phyloP scores from a whole-genome alignment of 1,139 yeast species.

The Protomyces gravidus region DNA sequence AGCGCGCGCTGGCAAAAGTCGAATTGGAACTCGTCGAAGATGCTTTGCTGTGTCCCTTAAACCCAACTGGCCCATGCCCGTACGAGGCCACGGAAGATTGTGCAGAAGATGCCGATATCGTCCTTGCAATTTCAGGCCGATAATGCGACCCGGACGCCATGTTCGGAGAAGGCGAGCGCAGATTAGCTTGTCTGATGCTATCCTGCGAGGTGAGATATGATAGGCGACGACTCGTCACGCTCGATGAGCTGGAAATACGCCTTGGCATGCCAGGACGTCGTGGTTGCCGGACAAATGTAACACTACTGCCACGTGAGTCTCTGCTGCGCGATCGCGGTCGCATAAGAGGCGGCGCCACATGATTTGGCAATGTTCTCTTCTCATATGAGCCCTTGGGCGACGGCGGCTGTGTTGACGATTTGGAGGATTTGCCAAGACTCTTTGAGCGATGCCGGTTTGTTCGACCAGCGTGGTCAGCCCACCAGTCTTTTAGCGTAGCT shows the following conservation, averaged over 20 bases:
- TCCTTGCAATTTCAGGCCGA: not conserved
- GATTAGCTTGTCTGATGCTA: not conserved
- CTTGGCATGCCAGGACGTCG: not conserved
- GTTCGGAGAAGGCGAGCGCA: not conserved
- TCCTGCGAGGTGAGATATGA: not conserved
- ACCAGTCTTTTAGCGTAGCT: slow-evolving; percentile 17
- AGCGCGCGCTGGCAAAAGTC: slow-evolving; percentile 10
- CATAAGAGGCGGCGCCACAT: not conserved
- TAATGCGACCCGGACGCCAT: not conserved
- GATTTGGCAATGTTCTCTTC: not conserved
- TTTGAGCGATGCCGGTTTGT: not conserved
- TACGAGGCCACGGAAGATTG: slow-evolving; percentile 22
- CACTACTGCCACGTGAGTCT: not conserved
- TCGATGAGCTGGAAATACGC: not conserved
- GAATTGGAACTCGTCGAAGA: slow-evolving; percentile 26
- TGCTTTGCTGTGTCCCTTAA: slow-evolving; percentile 19
- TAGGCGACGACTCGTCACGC: not conserved
- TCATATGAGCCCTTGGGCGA: not conserved
- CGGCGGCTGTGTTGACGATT: not conserved
- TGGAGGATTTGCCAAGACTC: not conserved
- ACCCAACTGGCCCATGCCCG: slow-evolving; percentile 7
- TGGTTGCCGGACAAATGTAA: not conserved
- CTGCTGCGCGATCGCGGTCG: not conserved
- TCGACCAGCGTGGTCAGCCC: slow-evolving; percentile 14
- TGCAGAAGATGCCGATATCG: slow-evolving; percentile 19